phyloP scores from a whole-genome alignment of 2,329 filamentous ascomycete genomes.

The Leptographium galeiforme region DNA sequence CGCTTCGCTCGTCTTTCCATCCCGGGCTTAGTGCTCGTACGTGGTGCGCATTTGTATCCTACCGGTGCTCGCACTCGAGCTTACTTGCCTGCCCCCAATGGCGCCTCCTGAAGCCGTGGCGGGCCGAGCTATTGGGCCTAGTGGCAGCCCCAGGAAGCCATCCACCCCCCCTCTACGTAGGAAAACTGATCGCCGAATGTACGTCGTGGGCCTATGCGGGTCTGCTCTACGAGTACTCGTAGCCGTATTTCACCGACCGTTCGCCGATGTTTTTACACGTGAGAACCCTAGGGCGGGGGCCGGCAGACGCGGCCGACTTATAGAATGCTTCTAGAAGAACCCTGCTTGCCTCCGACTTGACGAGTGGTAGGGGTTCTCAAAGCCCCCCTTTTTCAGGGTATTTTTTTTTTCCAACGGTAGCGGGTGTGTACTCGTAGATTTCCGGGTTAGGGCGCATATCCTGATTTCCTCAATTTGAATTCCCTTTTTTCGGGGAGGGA shows the following conservation, averaged over 20 bases:
- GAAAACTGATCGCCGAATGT: neutral
- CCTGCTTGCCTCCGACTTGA: too few species aligned
- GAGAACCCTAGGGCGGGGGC: neutral
- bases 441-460: too few species aligned
- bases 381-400: too few species aligned
- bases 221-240: neutral
- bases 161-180: neutral
- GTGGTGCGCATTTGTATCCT: neutral
- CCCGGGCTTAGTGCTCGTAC: neutral
- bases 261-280: neutral
- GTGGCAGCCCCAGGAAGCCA: neutral
- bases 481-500: too few species aligned
- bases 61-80: neutral
- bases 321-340: neutral
- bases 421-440: too few species aligned
- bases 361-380: too few species aligned
- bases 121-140: neutral
- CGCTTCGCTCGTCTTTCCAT: too few species aligned
- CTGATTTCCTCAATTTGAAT: too few species aligned
- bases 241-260: neutral
- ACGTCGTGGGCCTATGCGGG: neutral
- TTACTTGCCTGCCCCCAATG: neutral
- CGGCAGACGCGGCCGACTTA: too few species aligned
- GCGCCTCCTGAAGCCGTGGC: neutral
- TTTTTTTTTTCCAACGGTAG: too few species aligned